Evolutionary conservation across 2,329 filamentous ascomycete genomes (phyloP), one percentile per base, ranked within the genome.

Genomic region (Bipolaris bicolor): DNA sequence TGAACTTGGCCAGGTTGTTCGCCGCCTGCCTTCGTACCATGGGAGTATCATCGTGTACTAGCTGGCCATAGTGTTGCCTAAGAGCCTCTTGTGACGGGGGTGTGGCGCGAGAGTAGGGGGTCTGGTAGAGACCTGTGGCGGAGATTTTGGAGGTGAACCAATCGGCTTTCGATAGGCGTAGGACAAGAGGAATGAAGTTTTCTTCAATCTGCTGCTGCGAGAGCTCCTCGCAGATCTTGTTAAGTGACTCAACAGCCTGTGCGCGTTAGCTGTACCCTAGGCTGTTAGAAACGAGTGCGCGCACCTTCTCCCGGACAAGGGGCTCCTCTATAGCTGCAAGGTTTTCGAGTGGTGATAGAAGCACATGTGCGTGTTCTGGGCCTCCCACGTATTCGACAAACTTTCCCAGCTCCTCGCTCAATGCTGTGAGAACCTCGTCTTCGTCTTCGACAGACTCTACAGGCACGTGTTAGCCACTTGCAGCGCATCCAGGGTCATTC

Each of bases 121-220:
- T 87, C 76, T 91, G 95, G 82, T 94, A 99, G 62, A 99, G 89
- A 62, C 95, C 95, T 65, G 94, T 97, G 62, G 94, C 95, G 31
- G 95, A 99, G 65, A 99, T 95, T 82, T 98, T 99, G 65, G 95
- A 98, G 56, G 95, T 99, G 80, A 99, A 99, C 95, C 95, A 99
- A 81, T 99, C 95, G 80, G 95, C 95, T 85, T 98, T 99, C 65
- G 95, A 96, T 61, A 99, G 90, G 75, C 95, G 92, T 74, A 96
- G 87, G 58, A 93, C 93, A 74, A 99, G 89, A 61, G 95, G 95
- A 69, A 99, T 94, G 81, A 98, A 98, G 80, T 93, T 91, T 73
- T 97, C 91, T 83, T 99, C 95, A 75, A 98, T 89, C 82, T 99
- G 95, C 78, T 92, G 86, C 70, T 92, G 83, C 49, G 92, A 96